Evolutionary conservation across 305 asterid species (phyloP), one percentile per base, ranked within the genome.

Genomic region (Plantago coronopus): DNA sequence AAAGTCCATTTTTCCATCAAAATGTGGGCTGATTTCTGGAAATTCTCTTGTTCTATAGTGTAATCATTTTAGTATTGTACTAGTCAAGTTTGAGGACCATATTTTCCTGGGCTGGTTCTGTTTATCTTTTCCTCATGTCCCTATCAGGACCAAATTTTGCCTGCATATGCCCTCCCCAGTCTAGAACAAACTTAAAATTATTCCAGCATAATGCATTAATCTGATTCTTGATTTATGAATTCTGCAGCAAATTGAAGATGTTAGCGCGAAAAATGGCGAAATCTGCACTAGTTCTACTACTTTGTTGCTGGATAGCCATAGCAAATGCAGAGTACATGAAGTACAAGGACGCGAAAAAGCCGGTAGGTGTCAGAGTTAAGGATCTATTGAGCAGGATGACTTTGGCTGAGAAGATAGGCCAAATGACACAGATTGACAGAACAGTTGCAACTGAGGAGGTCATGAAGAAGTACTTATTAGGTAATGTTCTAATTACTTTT

Each of bases 381-480:
- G 83, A 84, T 29, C 60, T 84, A 1, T 51, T 84, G 79, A 69
- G 42, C 10, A 71, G 78, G 61, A 84, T 84, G 93, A 81, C 79
- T 16, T 64, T 84, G 22, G 77, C 74, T 57, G 93, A 84, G 67
- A 84, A 81, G 67, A 71, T 84, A n/a, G 88, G 93, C 48, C 93
- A 84, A 59, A 84, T 84, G 93, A 71, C 76, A 9, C 93, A 84
- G 57, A 84, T 84, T 42, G 93, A 84, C 6, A 70, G 86, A 15
- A 3, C 61, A 3, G 88, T 79, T 1, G 86, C 86, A 11, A 69
- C 88, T 1, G 18, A 69, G 0, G 45, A 79, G 7, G 80, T 79
- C 73, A 72, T 79, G 80, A 77, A 49, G 45, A 84, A 81, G 48
- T 78, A 84, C 46, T 64, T 37, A 59, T 75, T 81, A 59, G 93